Evolutionary conservation across 192 early-diverging fungal species (phyloP).

Genomic region (Coemansia sp.): DNA sequence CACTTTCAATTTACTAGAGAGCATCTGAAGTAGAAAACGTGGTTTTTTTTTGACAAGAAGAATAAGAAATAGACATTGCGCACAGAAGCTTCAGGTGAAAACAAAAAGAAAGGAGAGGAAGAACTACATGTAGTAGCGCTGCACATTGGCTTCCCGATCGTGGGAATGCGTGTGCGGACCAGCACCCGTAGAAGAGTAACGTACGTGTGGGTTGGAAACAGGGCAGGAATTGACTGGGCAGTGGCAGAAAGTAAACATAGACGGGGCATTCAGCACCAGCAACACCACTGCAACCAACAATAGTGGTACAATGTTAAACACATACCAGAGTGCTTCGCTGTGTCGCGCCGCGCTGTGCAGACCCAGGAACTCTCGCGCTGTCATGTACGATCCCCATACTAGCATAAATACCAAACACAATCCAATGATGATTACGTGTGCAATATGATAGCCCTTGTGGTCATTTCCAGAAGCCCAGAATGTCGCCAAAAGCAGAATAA

Average conservation of each 20-base stretch:
- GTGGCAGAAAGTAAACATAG: slow-evolving; percentile 51
- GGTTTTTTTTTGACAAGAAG: background rate
- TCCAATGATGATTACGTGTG: slow-evolving; percentile 45
- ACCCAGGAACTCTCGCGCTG: slow-evolving; percentile 39
- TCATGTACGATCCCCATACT: slow-evolving; percentile 46
- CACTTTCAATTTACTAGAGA: background rate
- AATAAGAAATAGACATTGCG: slow-evolving; percentile 1
- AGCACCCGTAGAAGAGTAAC: slow-evolving; percentile 18
- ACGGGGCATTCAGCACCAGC: slow-evolving; percentile 44
- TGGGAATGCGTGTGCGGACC: slow-evolving; percentile 22
- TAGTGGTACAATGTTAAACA: slow-evolving; percentile 46
- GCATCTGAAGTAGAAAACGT: slow-evolving; percentile 2
- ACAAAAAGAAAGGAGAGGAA: slow-evolving; percentile 2
- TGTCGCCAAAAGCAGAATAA: slow-evolving; percentile 22
- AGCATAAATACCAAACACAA: slow-evolving; percentile 33
- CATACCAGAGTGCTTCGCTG: slow-evolving; percentile 52
- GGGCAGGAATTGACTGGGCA: slow-evolving; percentile 50
- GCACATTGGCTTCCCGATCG: slow-evolving; percentile 29
- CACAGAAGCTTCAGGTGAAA: background rate
- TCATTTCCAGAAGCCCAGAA: slow-evolving; percentile 38
- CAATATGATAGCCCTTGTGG: slow-evolving; percentile 42
- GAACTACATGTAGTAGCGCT: slow-evolving; percentile 42
- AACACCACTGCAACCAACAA: slow-evolving; percentile 41
- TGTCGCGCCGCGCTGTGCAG: slow-evolving; percentile 35
- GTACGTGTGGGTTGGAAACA: slow-evolving; percentile 43